Conservation (phyloP, 140 eudicot genomes). For the Cichorium intybus region DNA sequence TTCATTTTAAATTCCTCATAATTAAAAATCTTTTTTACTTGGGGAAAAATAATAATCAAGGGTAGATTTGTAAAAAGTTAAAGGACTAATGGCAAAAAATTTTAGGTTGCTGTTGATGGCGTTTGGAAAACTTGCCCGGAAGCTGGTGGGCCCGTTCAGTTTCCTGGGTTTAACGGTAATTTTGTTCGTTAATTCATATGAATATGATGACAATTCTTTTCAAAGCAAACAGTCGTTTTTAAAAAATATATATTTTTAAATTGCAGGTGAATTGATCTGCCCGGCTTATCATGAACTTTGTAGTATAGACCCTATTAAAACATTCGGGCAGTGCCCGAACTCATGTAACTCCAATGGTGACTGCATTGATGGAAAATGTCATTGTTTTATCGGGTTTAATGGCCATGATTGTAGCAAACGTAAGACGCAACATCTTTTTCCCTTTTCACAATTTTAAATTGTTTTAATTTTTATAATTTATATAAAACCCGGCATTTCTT, state of each 20-base stretch:
- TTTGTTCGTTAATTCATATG: background rate
- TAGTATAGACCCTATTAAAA: slow-evolving; percentile 37
- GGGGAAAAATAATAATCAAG: too few species aligned
- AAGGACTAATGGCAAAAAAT: too few species aligned
- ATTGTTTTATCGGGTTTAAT: slow-evolving; percentile 81
- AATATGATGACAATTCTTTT: background rate
- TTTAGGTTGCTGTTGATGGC: slow-evolving; percentile 96
- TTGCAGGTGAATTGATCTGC: slow-evolving; percentile 83
- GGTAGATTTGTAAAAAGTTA: too few species aligned
- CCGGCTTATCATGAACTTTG: slow-evolving; percentile 95
- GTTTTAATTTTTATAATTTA: background rate
- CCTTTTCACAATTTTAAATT: background rate
- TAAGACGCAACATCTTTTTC: slow-evolving; percentile 21
- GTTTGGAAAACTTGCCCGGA: slow-evolving; percentile 83
- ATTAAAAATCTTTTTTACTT: background rate
- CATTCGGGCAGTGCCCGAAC: slow-evolving; percentile 75
- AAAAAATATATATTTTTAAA: too few species aligned
- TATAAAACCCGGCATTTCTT: background rate
- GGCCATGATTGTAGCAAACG: slow-evolving; percentile 87
- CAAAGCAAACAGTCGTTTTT: too few species aligned
- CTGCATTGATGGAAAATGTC: slow-evolving; percentile 80
- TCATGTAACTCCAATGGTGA: slow-evolving; percentile 91
- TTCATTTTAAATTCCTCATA: background rate
- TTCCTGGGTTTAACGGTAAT: slow-evolving; percentile 87
- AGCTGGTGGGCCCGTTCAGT: slow-evolving; percentile 88